phyloP scores from a whole-genome alignment of 257 asterid species.

The Salvia splendens region DNA sequence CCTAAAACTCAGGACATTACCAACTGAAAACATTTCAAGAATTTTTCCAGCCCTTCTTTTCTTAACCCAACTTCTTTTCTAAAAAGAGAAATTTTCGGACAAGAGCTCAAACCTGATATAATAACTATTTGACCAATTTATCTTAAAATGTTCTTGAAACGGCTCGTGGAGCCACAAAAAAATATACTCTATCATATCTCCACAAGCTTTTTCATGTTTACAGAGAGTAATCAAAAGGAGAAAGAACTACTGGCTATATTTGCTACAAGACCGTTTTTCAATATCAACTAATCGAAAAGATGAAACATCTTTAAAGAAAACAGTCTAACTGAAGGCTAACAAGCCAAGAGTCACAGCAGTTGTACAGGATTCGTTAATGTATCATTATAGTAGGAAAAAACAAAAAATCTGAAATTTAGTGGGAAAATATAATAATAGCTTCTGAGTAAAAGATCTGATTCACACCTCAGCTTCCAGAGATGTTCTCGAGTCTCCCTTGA shows the following conservation, averaged over 20 bases:
- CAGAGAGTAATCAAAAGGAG: slow-evolving; percentile 18
- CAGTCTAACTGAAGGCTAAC: slow-evolving; percentile 6
- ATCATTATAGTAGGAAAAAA: slow-evolving; percentile 5
- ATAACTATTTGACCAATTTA: neutral
- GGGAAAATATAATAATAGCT: slow-evolving; percentile 16
- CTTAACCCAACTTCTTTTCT: neutral
- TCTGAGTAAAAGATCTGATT: slow-evolving; percentile 23
- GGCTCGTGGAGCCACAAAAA: slow-evolving; percentile 7
- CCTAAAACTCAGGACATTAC: neutral
- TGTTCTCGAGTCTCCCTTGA: slow-evolving; percentile 91
- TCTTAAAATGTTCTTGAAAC: slow-evolving; percentile 10
- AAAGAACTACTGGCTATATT: neutral
- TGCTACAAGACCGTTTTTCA: slow-evolving; percentile 1
- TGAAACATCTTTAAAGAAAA: slow-evolving; percentile 1
- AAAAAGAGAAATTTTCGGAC: neutral
- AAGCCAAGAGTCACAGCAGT: slow-evolving; percentile 21
- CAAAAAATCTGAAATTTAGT: neutral
- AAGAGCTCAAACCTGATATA: neutral
- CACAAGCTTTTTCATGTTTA: slow-evolving; percentile 26
- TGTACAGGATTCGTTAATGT: slow-evolving; percentile 17
- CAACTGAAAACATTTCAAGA: slow-evolving; percentile 2
- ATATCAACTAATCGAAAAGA: slow-evolving; percentile 2
- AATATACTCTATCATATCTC: slow-evolving; percentile 6
- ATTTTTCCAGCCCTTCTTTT: neutral
- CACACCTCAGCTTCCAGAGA: slow-evolving; percentile 96